Conservation (phyloP, 1,284 basidiomycete genomes). For the Cryptococcus sp. region DNA sequence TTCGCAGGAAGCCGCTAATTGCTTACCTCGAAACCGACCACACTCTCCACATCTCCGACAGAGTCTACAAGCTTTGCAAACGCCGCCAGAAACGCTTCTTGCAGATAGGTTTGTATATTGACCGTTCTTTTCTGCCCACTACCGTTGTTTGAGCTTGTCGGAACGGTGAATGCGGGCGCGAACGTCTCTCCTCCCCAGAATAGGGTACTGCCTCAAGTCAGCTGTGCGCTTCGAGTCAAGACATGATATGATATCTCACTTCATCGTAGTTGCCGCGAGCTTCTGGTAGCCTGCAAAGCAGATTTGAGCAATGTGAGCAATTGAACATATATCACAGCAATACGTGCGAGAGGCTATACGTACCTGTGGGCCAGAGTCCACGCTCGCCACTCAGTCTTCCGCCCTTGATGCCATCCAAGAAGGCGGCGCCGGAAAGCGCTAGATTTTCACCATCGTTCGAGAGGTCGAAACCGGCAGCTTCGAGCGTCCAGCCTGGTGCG, state of each 20-base stretch:
- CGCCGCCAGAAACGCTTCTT: slow-evolving; percentile 76
- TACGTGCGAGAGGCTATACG: slow-evolving; percentile 7
- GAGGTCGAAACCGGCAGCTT: slow-evolving; percentile 75
- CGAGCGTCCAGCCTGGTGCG: slow-evolving; percentile 88
- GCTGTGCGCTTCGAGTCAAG: slow-evolving; percentile 6
- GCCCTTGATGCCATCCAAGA: slow-evolving; percentile 70
- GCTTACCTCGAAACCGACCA: slow-evolving; percentile 83
- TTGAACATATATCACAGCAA: slow-evolving; percentile 12
- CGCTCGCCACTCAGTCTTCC: slow-evolving; percentile 60
- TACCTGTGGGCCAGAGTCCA: slow-evolving; percentile 76
- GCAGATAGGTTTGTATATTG: slow-evolving; percentile 79
- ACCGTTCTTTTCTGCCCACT: slow-evolving; percentile 51
- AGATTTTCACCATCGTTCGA: slow-evolving; percentile 58
- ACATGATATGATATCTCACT: slow-evolving; percentile 60
- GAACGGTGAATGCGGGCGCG: slow-evolving; percentile 67
- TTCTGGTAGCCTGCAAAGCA: slow-evolving; percentile 71
- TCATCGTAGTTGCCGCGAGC: slow-evolving; percentile 81
- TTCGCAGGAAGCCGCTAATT: neutral
- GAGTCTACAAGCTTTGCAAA: slow-evolving; percentile 69
- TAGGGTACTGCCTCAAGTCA: slow-evolving; percentile 60
- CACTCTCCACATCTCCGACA: slow-evolving; percentile 72
- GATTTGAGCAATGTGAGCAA: neutral
- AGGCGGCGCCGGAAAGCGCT: slow-evolving; percentile 78
- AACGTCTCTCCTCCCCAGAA: slow-evolving; percentile 90
- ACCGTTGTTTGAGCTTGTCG: slow-evolving; percentile 55